A percentile compares a stretch with the other conserved stretches of the same genome.
phyloP scores from a whole-genome alignment of 306 rosid species.

The Cucumis melo region DNA sequence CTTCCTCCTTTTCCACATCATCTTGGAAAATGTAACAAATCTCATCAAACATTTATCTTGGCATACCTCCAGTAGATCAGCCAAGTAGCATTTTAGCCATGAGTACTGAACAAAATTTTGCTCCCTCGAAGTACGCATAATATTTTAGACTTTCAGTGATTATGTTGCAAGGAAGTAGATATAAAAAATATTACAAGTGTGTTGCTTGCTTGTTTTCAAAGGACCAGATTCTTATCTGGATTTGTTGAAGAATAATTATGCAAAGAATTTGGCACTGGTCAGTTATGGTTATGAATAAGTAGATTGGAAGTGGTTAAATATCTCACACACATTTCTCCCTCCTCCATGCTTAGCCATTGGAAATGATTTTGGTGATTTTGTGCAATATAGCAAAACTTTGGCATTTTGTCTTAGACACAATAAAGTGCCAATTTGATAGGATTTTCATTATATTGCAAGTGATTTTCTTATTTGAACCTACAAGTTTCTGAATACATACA shows the following conservation, averaged over 20 bases:
- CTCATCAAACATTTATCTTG: not conserved
- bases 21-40: not conserved
- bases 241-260: not conserved
- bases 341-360: not conserved
- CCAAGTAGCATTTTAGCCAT: not conserved
- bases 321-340: not conserved
- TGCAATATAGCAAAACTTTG: not conserved
- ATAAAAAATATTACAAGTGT: not conserved
- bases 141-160: not conserved
- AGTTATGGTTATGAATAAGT: not conserved
- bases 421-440: not conserved
- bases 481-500: not conserved
- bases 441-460: not conserved
- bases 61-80: not conserved
- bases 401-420: not conserved
- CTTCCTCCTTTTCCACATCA: not conserved
- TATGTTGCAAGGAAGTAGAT: not conserved
- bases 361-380: not conserved
- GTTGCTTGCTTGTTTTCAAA: not conserved
- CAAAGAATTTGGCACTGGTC: not conserved
- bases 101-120: not conserved
- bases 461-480: not conserved
- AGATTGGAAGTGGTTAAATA: not conserved
- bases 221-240: not conserved
- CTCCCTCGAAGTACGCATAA: not conserved